Evolutionary conservation across 441 rosid genomes (phyloP).

Genomic region (Erodium texanum): DNA sequence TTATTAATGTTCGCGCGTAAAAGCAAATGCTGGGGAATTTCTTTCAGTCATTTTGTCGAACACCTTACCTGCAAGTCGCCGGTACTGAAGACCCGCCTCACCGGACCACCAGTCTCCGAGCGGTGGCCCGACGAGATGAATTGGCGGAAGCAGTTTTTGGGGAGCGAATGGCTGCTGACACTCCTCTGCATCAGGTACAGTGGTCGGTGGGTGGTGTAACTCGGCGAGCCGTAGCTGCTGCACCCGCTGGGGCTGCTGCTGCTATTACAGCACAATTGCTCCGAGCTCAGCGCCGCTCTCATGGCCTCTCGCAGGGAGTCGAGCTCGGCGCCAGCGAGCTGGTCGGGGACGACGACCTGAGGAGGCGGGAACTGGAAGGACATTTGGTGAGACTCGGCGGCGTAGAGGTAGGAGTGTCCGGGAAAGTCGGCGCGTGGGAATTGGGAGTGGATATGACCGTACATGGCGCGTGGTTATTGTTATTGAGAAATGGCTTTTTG

Average conservation of each 20-base stretch:
- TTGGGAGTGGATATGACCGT: not conserved
- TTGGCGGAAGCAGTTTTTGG: slow-evolving; percentile 24
- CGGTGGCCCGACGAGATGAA: slow-evolving; percentile 10
- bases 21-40: not conserved
- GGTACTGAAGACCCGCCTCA: slow-evolving; percentile 61
- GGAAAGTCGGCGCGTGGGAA: not conserved
- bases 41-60: not conserved
- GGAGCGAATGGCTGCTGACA: slow-evolving; percentile 49
- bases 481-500: too few species aligned
- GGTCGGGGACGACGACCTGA: not conserved
- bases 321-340: not conserved
- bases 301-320: not conserved
- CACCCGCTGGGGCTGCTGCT: slow-evolving; percentile 32
- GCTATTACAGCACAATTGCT: not conserved
- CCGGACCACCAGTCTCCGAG: slow-evolving; percentile 35
- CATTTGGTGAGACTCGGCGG: not conserved
- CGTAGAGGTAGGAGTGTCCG: not conserved
- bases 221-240: slow-evolving; percentile 25
- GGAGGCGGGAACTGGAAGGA: slow-evolving; percentile 2
- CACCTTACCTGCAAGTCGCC: slow-evolving; percentile 47
- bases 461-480: not conserved
- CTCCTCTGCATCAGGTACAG: slow-evolving; percentile 43
- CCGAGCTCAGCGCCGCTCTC: not conserved
- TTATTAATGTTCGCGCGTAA: too few species aligned
- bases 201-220: slow-evolving; percentile 21